Evolutionary conservation across 495 filamentous ascomycete species (phyloP).

Genomic region (Aspergillus campestris): DNA sequence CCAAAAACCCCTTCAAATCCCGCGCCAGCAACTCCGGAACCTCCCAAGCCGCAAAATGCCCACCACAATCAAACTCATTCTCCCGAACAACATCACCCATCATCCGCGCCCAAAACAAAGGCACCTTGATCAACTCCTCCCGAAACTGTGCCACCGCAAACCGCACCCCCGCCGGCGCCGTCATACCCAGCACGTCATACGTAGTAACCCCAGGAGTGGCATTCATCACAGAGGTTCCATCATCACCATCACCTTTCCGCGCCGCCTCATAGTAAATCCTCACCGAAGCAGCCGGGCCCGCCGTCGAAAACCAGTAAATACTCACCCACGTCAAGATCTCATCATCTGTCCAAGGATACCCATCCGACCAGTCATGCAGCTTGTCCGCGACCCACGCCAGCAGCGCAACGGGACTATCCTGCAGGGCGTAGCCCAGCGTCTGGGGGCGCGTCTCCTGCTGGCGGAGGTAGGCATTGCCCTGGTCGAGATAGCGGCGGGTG

Average conservation of each 20-base stretch:
- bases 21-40: slow-evolving; percentile 32
- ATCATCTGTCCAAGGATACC: slow-evolving; percentile 45
- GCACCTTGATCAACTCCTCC: slow-evolving; percentile 34
- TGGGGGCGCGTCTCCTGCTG: slow-evolving; percentile 43
- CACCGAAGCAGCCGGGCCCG: slow-evolving; percentile 39
- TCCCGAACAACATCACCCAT: slow-evolving; percentile 36
- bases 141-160: slow-evolving; percentile 37
- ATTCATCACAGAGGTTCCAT: background rate
- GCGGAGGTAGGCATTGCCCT: slow-evolving; percentile 36
- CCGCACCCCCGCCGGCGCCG: slow-evolving; percentile 21
- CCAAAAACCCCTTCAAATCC: slow-evolving; percentile 37
- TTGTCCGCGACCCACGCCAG: slow-evolving; percentile 51
- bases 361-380: slow-evolving; percentile 42
- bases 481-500: slow-evolving; percentile 22
- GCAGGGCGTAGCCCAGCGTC: slow-evolving; percentile 40
- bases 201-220: slow-evolving; percentile 5
- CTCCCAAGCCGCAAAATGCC: slow-evolving; percentile 48
- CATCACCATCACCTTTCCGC: slow-evolving; percentile 10
- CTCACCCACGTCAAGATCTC: slow-evolving; percentile 48
- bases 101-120: slow-evolving; percentile 30
- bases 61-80: slow-evolving; percentile 34
- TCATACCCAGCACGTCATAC: slow-evolving; percentile 1
- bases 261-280: slow-evolving; percentile 44
- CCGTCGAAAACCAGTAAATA: slow-evolving; percentile 44
- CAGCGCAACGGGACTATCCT: slow-evolving; percentile 43